A percentile compares a stretch with the other conserved stretches of the same genome.
Evolutionary conservation across 2,329 filamentous ascomycete species (phyloP).

Genomic region (Sporothrix inflata): DNA sequence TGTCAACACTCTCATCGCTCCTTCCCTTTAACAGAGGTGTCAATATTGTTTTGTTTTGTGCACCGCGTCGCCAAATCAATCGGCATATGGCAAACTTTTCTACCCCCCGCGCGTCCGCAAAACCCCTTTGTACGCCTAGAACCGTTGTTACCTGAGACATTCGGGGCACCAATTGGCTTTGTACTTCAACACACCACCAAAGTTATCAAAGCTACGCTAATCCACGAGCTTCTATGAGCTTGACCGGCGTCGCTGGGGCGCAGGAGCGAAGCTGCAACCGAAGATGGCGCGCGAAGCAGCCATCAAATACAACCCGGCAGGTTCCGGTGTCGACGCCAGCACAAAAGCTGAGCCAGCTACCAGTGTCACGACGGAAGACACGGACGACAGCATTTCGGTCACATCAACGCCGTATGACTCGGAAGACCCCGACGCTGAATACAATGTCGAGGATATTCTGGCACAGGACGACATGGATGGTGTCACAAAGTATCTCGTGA

Average conservation of each 20-base stretch:
- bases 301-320: neutral
- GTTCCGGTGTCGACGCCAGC: neutral
- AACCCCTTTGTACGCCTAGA: neutral
- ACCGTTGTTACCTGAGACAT: neutral
- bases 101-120: neutral
- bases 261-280: neutral
- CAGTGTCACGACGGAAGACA: constrained; percentile 25
- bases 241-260: neutral
- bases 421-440: constrained; percentile 51
- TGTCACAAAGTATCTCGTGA: constrained; percentile 58
- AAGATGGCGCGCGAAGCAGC: neutral
- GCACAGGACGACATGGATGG: constrained; percentile 47
- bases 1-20: neutral
- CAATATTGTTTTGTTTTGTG: neutral
- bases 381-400: constrained; percentile 58
- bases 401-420: constrained; percentile 52
- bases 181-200: neutral
- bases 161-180: neutral
- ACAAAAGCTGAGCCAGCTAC: neutral
- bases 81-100: neutral
- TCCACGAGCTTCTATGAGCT: neutral
- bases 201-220: neutral
- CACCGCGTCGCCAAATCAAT: neutral
- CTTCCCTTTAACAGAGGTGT: neutral
- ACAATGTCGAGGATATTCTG: constrained; percentile 58